phyloP scores from a whole-genome alignment of 495 filamentous ascomycete genomes.

The Trichoderma reesei region DNA sequence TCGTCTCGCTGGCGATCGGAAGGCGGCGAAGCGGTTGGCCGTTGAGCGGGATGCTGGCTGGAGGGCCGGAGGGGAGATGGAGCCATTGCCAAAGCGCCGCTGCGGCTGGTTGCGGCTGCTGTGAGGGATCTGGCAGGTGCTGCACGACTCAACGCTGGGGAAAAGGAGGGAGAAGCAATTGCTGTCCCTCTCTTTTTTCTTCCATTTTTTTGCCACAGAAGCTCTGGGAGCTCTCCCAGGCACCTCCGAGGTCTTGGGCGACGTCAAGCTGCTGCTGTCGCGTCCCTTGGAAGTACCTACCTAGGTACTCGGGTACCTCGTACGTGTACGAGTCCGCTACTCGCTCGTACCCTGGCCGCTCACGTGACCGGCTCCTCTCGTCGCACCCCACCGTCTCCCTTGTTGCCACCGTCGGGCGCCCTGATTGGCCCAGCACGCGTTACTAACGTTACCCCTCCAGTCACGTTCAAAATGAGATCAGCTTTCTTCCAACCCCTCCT shows the following conservation, averaged over 20 bases:
- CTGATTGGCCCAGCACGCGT: slow-evolving; percentile 5
- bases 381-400: slow-evolving; percentile 10
- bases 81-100: no score
- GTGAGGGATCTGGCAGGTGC: no score
- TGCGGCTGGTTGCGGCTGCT: no score
- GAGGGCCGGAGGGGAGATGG: not conserved
- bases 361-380: slow-evolving; percentile 9
- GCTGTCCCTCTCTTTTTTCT: not conserved
- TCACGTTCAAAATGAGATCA: slow-evolving; percentile 13
- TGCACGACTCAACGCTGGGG: not conserved
- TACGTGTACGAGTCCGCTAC: no score
- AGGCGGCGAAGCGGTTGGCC: not conserved
- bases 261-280: slow-evolving; percentile 4
- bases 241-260: not conserved
- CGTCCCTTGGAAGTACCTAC: no score
- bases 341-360: not conserved
- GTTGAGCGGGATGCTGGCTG: not conserved
- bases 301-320: no score
- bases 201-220: not conserved
- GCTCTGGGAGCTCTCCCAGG: not conserved
- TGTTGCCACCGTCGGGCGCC: not conserved
- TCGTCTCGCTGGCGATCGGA: not conserved
- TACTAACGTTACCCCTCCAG: slow-evolving; percentile 6
- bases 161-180: not conserved
- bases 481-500: slow-evolving; percentile 14